These are phyloP conservation scores for Malassezia caprae DNA, from an alignment of 1,284 basidiomycete genomes.

Conservation along the genomic window DNA sequence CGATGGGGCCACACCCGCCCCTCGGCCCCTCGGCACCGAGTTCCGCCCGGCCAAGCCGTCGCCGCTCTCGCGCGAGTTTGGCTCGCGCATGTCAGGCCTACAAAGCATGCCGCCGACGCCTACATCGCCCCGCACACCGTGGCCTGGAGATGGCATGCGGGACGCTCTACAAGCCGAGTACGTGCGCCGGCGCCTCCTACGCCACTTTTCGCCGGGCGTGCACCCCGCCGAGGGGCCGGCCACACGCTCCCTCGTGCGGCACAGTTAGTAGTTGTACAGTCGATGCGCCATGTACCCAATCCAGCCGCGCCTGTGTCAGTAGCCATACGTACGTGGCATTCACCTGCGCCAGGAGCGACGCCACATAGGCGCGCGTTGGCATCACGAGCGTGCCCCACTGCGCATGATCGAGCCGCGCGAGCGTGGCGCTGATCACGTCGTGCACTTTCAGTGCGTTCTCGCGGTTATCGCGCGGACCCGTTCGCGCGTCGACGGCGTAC, in stretches of 20 bases:
- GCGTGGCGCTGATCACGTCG: constrained; percentile 8
- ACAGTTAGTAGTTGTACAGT: constrained; percentile 12
- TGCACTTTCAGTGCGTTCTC: constrained; percentile 4
- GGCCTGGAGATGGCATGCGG: neutral
- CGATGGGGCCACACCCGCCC: neutral
- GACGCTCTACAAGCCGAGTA: neutral
- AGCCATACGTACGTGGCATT: constrained; percentile 10
- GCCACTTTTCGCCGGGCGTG: constrained; percentile 7
- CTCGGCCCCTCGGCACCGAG: neutral
- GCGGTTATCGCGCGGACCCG: constrained; percentile 16
- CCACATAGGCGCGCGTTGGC: constrained; percentile 2
- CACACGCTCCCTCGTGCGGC: no score
- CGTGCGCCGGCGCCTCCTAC: neutral
- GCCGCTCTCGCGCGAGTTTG: constrained; percentile 2
- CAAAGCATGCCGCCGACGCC: no score
- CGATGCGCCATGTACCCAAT: constrained; percentile 1
- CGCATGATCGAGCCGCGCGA: neutral
- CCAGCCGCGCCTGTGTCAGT: constrained; percentile 2
- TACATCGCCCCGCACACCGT: no score
- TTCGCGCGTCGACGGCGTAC: constrained; percentile 11
- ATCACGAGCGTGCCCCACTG: constrained; percentile 13
- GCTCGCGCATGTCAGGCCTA: no score
- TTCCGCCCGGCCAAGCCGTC: constrained; percentile 6
- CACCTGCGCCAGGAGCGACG: constrained; percentile 4
- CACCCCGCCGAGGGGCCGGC: neutral